Base-by-base conservation (phyloP, 1,284 basidiomycete genomes). In the Schizophyllum commune region DNA sequence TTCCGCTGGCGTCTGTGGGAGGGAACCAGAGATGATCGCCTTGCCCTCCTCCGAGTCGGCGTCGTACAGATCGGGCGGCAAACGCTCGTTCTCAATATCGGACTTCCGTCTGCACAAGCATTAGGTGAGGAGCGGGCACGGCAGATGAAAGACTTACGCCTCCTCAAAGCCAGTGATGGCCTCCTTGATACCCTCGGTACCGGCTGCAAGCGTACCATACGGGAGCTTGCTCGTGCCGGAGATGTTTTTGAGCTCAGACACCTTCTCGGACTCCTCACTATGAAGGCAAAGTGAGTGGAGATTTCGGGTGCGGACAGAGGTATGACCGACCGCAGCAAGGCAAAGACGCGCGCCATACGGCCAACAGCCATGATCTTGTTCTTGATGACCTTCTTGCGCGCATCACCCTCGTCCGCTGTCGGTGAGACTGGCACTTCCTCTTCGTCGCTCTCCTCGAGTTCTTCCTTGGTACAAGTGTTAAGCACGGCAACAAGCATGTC, bases 331-430 rank as follows among this genome's bases (percentile, higher is more conserved):
- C 96, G 92, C 65, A 99, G 84, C 32, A 99, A 82, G 3, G 96
- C 91, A 77, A 99, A 99, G 53, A 99, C 95, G 55, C 95, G 82
- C 19, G 94, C 89, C 90, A 99, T 97, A 62, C 96, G 84, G 51
- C 96, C 96, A 21, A 99, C 96, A 58, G 96, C 97, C 72, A 98
- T 83, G 67, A 99, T 99, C 84, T 99, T 99, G 82, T 94, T 98
- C 81, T 93, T 97, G 82, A 96, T 93, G 65, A 90, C 81, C 69
- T 89, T 87, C 67, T 92, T 81, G 64, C 92, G 86, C 74, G 95
- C 93, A 22, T 78, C 73, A 0, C 78, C 71, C n/a, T 89, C 86
- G 34, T 88, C 83, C 19, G 71, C 71, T 8, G 73, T 65, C 32
- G 77, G 72, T 52, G 73, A 77, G n/a, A 72, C 68, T 8, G 77